These are phyloP conservation scores for Pyricularia pennisetigena DNA, from an alignment of 2,329 filamentous ascomycete species.

Conservation along the genomic window DNA sequence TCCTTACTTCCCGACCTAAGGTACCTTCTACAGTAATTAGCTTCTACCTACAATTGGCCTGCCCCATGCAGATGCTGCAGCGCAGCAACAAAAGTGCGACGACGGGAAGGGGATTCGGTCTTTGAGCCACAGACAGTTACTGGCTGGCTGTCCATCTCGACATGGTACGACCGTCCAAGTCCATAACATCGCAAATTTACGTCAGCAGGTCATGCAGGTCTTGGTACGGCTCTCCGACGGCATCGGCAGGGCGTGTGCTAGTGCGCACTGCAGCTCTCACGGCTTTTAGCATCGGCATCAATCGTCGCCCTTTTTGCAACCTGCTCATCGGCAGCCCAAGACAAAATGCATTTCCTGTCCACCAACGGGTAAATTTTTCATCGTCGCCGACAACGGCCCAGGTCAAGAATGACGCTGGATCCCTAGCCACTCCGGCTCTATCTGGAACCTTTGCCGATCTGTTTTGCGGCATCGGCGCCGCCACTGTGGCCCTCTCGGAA, in stretches of 20 bases:
- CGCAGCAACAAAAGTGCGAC: neutral
- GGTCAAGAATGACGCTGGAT: neutral
- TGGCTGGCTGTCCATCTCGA: too few species aligned
- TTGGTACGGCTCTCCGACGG: neutral
- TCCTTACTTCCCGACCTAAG: too few species aligned
- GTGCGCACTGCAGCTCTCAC: neutral
- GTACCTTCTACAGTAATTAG: too few species aligned
- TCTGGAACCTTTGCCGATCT: neutral
- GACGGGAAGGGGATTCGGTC: too few species aligned
- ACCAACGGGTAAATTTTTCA: neutral
- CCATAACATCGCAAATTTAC: neutral
- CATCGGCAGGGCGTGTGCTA: neutral
- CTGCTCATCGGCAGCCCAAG: neutral
- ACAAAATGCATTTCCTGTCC: neutral
- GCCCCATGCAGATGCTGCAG: neutral
- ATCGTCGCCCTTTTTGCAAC: neutral
- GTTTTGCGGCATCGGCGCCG: neutral
- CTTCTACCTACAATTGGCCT: neutral
- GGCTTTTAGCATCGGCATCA: neutral
- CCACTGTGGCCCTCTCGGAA: neutral
- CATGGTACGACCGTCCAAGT: neutral
- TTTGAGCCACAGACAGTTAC: too few species aligned
- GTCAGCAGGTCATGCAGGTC: neutral
- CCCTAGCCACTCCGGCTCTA: neutral
- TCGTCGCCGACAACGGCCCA: neutral